Conservation (phyloP, 768 basidiomycete species). For the Leccinum disarticulatum region DNA sequence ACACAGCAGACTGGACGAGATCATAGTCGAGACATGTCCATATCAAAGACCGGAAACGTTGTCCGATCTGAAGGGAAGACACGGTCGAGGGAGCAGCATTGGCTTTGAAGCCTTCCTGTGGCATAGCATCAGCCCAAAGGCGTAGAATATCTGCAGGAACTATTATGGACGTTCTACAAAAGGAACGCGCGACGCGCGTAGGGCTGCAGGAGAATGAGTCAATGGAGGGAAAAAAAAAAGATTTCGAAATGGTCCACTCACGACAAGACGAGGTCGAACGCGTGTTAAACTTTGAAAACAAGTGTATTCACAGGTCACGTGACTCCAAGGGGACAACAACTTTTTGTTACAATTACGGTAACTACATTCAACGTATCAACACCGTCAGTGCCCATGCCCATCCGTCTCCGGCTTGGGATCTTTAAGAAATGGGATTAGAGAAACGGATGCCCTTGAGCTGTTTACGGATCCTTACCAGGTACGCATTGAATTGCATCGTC, state of each 20-base stretch:
- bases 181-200: conserved; percentile 10
- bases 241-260: conserved; percentile 23
- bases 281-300: conserved; percentile 24
- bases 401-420: conserved; percentile 74
- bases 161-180: conserved; percentile 17
- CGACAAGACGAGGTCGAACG: conserved; percentile 16
- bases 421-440: conserved; percentile 32
- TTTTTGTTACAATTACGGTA: too few relatives aligned
- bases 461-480: conserved; percentile 56
- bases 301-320: conserved; percentile 29
- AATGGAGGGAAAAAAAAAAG: conserved; percentile 7
- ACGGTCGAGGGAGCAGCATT: conserved; percentile 33
- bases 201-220: conserved; percentile 6
- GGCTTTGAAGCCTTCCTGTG: conserved; percentile 46
- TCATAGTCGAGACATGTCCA: conserved; percentile 86
- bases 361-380: conserved; percentile 2
- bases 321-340: conserved; percentile 10
- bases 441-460: conserved; percentile 12
- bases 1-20: conserved; percentile 76
- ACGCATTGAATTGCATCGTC: conserved; percentile 94
- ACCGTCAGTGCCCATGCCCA: conserved; percentile 66
- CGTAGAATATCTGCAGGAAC: conserved; percentile 27
- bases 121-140: conserved; percentile 48
- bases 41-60: conserved; percentile 70
- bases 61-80: conserved; percentile 57